Evolutionary conservation across 1,284 basidiomycete species (phyloP).

Genomic region (Waitea zeae): DNA sequence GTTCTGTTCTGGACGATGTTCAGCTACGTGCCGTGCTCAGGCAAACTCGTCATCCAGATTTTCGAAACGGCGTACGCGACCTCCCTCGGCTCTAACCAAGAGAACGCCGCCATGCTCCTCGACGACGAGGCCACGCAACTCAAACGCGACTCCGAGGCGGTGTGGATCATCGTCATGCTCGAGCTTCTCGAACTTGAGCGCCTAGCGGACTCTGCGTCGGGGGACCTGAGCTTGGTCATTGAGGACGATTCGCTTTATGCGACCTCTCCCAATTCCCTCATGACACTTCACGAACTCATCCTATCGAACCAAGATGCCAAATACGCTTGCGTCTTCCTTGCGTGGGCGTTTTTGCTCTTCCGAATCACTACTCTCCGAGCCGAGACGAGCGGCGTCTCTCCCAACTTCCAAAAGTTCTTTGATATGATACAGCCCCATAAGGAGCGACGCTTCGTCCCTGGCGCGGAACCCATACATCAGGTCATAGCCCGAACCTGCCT

Average conservation of each 20-base stretch:
- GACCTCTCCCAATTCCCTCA: slow-evolving; percentile 34
- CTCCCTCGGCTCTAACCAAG: slow-evolving; percentile 50
- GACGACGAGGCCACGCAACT: slow-evolving; percentile 58
- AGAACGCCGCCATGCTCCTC: slow-evolving; percentile 46
- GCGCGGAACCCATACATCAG: slow-evolving; percentile 30
- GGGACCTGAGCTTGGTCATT: slow-evolving; percentile 34
- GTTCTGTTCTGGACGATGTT: slow-evolving; percentile 78
- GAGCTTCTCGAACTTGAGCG: slow-evolving; percentile 71
- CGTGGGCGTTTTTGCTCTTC: slow-evolving; percentile 65
- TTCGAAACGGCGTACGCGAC: slow-evolving; percentile 49
- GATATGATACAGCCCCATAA: no score
- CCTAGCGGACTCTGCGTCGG: slow-evolving; percentile 33
- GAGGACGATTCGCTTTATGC: slow-evolving; percentile 33
- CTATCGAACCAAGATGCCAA: slow-evolving; percentile 35
- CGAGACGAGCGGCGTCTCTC: no score
- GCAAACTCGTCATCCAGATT: slow-evolving; percentile 40
- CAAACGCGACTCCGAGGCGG: slow-evolving; percentile 45
- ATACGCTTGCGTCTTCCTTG: slow-evolving; percentile 52
- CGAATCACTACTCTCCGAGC: no score
- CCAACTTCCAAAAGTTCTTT: no score
- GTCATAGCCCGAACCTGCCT: slow-evolving; percentile 39
- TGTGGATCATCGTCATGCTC: slow-evolving; percentile 65
- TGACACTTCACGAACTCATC: slow-evolving; percentile 48
- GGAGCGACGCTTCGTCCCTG: no score
- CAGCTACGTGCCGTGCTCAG: slow-evolving; percentile 52